These are phyloP conservation scores for Chaetomiaceae sp. DNA, from an alignment of 2,329 filamentous ascomycete genomes.

Conservation along the genomic window DNA sequence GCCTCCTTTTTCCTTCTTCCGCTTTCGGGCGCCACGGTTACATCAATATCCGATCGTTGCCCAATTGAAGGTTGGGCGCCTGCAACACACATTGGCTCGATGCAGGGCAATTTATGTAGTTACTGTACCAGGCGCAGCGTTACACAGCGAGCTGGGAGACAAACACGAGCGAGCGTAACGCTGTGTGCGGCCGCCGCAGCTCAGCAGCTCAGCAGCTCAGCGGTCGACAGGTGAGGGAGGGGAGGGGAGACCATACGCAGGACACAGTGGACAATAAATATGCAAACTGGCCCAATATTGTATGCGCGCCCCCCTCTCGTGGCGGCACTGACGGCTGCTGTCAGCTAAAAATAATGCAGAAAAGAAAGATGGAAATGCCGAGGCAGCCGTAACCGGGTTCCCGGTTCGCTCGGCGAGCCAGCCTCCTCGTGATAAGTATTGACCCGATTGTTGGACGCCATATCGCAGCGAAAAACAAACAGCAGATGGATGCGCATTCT, in stretches of 20 bases:
- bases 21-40: not conserved
- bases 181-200: not conserved
- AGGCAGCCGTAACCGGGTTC: not conserved
- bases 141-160: not conserved
- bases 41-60: slow-evolving; percentile 5
- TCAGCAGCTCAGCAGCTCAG: no score
- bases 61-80: slow-evolving; percentile 1
- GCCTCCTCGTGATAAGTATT: no score
- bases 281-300: slow-evolving; percentile 15
- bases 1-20: not conserved
- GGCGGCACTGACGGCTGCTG: not conserved
- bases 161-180: not conserved
- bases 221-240: not conserved
- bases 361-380: not conserved
- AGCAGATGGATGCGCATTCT: no score
- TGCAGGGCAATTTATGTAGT: slow-evolving; percentile 7
- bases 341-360: slow-evolving; percentile 6
- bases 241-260: no score
- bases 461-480: no score
- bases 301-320: not conserved
- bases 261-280: not conserved
- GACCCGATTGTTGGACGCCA: no score
- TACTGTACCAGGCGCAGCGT: slow-evolving; percentile 3
- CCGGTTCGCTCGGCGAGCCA: no score
- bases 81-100: slow-evolving; percentile 5